These are phyloP conservation scores for Oenanthe sinensis DNA, from an alignment of 129 eudicot genomes.

Conservation along the genomic window DNA sequence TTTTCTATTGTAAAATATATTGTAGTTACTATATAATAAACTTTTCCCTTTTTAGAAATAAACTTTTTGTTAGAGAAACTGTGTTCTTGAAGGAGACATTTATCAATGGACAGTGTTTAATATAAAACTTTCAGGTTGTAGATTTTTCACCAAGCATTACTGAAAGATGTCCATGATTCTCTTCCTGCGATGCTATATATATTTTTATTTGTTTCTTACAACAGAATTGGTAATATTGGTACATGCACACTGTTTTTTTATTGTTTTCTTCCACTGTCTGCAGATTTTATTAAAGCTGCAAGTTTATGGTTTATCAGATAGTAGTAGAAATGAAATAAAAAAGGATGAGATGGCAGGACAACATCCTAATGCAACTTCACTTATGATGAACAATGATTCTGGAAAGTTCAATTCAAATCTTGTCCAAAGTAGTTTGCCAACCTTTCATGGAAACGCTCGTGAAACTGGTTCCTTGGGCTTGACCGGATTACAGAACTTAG, in stretches of 20 bases:
- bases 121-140: neutral
- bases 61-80: neutral
- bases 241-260: constrained; percentile 7
- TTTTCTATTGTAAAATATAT: neutral
- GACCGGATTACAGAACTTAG: constrained; percentile 90
- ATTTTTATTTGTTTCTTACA: neutral
- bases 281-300: constrained; percentile 92
- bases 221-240: neutral
- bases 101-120: neutral
- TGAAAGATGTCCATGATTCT: neutral
- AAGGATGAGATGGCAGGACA: constrained; percentile 44
- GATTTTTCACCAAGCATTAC: neutral
- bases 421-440: constrained; percentile 32
- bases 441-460: constrained; percentile 32
- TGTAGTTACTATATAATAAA: neutral
- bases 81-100: neutral
- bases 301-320: constrained; percentile 90
- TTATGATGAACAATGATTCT: constrained; percentile 46
- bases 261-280: constrained; percentile 7
- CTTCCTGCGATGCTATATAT: neutral
- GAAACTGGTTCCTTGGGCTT: constrained; percentile 92
- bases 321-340: constrained; percentile 45
- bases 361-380: constrained; percentile 28
- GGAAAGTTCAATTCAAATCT: constrained; percentile 21
- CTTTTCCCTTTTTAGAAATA: neutral